phyloP scores from a whole-genome alignment of 495 filamentous ascomycete species.

The Extremus antarcticus region DNA sequence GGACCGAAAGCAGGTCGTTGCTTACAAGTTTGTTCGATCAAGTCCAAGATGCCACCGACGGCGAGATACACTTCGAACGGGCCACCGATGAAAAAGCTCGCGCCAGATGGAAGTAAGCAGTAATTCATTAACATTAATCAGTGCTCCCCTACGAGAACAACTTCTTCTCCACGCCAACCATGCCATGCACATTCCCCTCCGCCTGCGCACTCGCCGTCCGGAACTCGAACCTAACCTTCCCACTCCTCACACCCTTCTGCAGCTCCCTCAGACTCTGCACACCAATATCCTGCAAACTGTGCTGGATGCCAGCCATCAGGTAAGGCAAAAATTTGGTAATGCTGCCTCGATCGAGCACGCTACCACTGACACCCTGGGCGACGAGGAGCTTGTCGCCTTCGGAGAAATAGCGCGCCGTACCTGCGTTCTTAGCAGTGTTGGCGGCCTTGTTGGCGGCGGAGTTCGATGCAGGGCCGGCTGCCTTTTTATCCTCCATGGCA shows the following conservation, averaged over 20 bases:
- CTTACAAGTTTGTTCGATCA: too few relatives aligned
- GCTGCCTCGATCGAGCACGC: slow-evolving; percentile 62
- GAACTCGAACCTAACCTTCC: slow-evolving; percentile 83
- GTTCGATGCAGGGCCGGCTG: slow-evolving; percentile 38
- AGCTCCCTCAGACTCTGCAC: slow-evolving; percentile 56
- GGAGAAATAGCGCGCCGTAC: slow-evolving; percentile 96
- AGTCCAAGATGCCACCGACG: too few relatives aligned
- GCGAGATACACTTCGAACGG: too few relatives aligned
- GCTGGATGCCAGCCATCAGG: slow-evolving; percentile 86
- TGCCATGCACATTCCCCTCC: slow-evolving; percentile 88
- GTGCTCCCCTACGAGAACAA: slow-evolving; percentile 37
- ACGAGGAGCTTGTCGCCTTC: slow-evolving; percentile 90
- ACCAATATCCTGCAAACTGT: slow-evolving; percentile 13
- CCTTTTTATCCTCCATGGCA: slow-evolving; percentile 98
- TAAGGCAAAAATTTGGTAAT: slow-evolving; percentile 86
- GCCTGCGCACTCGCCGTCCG: slow-evolving; percentile 86
- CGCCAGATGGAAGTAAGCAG: too few relatives aligned
- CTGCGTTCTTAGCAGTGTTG: slow-evolving; percentile 66
- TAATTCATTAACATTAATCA: background rate
- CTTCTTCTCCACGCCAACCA: slow-evolving; percentile 99
- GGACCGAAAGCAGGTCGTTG: too few relatives aligned
- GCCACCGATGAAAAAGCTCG: too few relatives aligned
- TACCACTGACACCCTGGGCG: slow-evolving; percentile 85
- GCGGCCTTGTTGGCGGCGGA: slow-evolving; percentile 53
- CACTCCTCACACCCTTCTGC: slow-evolving; percentile 62